Conservation (phyloP, 805 yeast species). For the Saturnispora gosingensis region DNA sequence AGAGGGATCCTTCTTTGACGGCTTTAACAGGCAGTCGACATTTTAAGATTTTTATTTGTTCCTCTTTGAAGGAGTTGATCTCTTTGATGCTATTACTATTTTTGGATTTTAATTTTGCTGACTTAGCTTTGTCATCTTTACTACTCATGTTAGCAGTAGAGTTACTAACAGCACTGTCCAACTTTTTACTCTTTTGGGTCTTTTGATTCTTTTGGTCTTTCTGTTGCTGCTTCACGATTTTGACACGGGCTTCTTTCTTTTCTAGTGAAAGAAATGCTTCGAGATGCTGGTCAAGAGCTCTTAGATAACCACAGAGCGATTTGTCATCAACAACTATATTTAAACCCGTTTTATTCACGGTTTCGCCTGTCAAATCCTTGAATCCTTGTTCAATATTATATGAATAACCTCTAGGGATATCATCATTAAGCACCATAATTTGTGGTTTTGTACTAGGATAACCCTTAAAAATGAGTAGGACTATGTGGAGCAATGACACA, state of each 20-base stretch:
- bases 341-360: conserved; percentile 27
- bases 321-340: conserved; percentile 17
- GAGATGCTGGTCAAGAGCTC: conserved; percentile 46
- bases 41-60: conserved; percentile 22
- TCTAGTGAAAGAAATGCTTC: conserved; percentile 52
- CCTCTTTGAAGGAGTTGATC: conserved; percentile 10
- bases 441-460: conserved; percentile 47
- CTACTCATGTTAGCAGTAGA: background rate
- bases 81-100: conserved; percentile 3
- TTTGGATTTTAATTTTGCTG: conserved; percentile 5
- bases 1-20: conserved; percentile 21
- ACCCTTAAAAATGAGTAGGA: conserved; percentile 42
- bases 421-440: conserved; percentile 51
- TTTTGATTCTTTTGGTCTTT: conserved; percentile 4
- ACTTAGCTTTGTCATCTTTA: too few species aligned
- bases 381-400: conserved; percentile 62
- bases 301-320: conserved; percentile 41
- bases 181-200: conserved; percentile 2
- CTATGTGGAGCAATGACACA: conserved; percentile 41
- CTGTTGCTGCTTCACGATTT: conserved; percentile 37
- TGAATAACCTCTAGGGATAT: conserved; percentile 61
- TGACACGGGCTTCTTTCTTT: conserved; percentile 47
- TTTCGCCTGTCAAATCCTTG: conserved; percentile 18
- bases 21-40: conserved; percentile 20
- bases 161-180: background rate